Conservation (phyloP, 257 asterid genomes). For the Paulownia fortunei region DNA sequence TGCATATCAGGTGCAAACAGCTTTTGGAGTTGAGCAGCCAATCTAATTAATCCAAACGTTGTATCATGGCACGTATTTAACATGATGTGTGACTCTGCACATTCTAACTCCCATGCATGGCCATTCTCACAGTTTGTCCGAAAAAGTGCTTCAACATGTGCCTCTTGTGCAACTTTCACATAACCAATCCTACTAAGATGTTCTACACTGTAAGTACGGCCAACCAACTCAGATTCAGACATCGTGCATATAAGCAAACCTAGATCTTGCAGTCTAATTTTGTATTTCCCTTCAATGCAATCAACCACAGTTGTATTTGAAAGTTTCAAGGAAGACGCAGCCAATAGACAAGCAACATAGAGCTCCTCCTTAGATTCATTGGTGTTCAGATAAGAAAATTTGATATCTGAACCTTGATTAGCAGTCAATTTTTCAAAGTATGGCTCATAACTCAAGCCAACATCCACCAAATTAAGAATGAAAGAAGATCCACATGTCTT, state of each 20-base stretch:
- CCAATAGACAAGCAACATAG: slow-evolving; percentile 75
- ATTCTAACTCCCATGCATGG: slow-evolving; percentile 82
- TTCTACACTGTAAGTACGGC: slow-evolving; percentile 58
- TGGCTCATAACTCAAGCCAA: slow-evolving; percentile 90
- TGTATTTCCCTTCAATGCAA: slow-evolving; percentile 56
- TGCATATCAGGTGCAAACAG: slow-evolving; percentile 88
- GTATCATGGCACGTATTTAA: slow-evolving; percentile 86
- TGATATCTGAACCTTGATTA: slow-evolving; percentile 39
- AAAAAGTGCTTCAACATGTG: slow-evolving; percentile 68
- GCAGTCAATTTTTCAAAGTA: slow-evolving; percentile 39
- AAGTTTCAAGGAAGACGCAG: slow-evolving; percentile 84
- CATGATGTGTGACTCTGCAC: slow-evolving; percentile 66
- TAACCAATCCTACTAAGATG: slow-evolving; percentile 75
- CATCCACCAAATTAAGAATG: slow-evolving; percentile 82
- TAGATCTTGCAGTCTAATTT: slow-evolving; percentile 71
- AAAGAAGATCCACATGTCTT: slow-evolving; percentile 67
- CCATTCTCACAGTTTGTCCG: slow-evolving; percentile 65
- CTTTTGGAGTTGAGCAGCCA: slow-evolving; percentile 84
- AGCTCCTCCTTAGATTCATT: slow-evolving; percentile 46
- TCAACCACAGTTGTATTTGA: slow-evolving; percentile 54
- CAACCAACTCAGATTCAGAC: slow-evolving; percentile 45
- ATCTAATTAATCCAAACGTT: slow-evolving; percentile 65
- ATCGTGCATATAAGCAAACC: slow-evolving; percentile 78
- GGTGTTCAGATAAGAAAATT: slow-evolving; percentile 33
- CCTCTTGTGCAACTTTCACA: slow-evolving; percentile 90